Conservation (phyloP, 805 yeast genomes). For the Kuraishia molischiana region DNA sequence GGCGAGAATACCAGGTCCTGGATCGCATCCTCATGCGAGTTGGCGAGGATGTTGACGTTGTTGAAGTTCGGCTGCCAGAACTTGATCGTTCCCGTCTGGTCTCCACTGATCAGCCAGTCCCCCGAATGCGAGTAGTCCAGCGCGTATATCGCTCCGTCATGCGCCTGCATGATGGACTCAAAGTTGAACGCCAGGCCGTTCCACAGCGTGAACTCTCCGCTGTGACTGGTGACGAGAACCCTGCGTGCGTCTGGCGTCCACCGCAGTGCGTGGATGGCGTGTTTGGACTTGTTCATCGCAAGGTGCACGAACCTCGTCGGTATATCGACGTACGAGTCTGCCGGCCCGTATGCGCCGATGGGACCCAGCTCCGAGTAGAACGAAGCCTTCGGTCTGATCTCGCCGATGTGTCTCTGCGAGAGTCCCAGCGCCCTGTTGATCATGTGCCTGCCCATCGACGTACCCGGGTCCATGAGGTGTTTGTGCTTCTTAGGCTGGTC, state of each 20-base stretch:
- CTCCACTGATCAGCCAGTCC: slow-evolving; percentile 92
- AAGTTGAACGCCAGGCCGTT: slow-evolving; percentile 91
- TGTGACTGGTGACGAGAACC: slow-evolving; percentile 77
- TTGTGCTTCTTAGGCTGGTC: slow-evolving; percentile 6
- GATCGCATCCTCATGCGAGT: slow-evolving; percentile 72
- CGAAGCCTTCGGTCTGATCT: slow-evolving; percentile 59
- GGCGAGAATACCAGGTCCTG: slow-evolving; percentile 87
- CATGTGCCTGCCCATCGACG: slow-evolving; percentile 59
- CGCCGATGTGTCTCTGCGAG: slow-evolving; percentile 32
- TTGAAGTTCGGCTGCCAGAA: slow-evolving; percentile 98
- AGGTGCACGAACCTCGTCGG: slow-evolving; percentile 83
- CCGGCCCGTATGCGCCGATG: slow-evolving; percentile 43
- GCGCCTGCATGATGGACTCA: slow-evolving; percentile 98
- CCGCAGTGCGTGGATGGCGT: slow-evolving; percentile 78
- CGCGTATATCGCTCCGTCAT: slow-evolving; percentile 79
- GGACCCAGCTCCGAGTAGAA: slow-evolving; percentile 58
- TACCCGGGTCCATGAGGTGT: slow-evolving; percentile 53
- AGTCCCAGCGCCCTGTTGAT: slow-evolving; percentile 33
- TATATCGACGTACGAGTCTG: slow-evolving; percentile 47
- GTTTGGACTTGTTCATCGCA: slow-evolving; percentile 84
- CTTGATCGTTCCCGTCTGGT: slow-evolving; percentile 83
- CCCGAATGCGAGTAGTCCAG: slow-evolving; percentile 80
- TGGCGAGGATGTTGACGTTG: slow-evolving; percentile 71
- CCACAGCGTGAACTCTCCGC: slow-evolving; percentile 97
- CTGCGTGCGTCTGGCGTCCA: slow-evolving; percentile 98